These are phyloP conservation scores for Aureobasidium namibiae DNA, from an alignment of 2,329 filamentous ascomycete genomes.

Conservation along the genomic window DNA sequence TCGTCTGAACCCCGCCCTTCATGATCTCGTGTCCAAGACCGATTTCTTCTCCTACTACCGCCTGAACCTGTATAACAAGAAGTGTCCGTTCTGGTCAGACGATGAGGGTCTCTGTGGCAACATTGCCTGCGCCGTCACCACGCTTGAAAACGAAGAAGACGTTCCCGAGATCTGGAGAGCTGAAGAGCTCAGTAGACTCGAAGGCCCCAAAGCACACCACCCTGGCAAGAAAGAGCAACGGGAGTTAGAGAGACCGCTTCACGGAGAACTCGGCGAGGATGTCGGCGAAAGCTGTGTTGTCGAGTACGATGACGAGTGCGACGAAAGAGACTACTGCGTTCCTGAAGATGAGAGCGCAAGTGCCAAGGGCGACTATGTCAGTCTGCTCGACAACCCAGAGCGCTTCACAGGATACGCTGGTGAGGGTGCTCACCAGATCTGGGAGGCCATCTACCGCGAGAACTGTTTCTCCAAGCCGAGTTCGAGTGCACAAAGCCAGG, in stretches of 20 bases:
- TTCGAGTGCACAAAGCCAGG: constrained; percentile 21
- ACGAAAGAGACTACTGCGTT: constrained; percentile 93
- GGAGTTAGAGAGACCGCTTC: constrained; percentile 64
- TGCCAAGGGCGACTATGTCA: constrained; percentile 93
- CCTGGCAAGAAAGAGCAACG: constrained; percentile 67
- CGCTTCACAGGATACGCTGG: constrained; percentile 92
- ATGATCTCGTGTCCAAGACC: constrained; percentile 74
- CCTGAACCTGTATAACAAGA: constrained; percentile 87
- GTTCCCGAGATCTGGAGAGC: constrained; percentile 88
- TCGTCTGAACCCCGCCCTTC: constrained; percentile 65
- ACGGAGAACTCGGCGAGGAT: constrained; percentile 72
- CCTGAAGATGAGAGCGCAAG: constrained; percentile 84
- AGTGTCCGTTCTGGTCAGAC: constrained; percentile 94
- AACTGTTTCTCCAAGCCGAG: constrained; percentile 69
- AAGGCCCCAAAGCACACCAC: constrained; percentile 85
- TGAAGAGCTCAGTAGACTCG: constrained; percentile 82
- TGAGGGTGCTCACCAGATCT: constrained; percentile 76
- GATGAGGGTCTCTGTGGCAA: constrained; percentile 92
- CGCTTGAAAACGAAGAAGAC: constrained; percentile 88
- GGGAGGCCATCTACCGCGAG: constrained; percentile 93
- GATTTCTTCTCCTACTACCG: constrained; percentile 99
- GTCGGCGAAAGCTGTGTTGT: constrained; percentile 95
- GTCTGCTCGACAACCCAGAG: constrained; percentile 85
- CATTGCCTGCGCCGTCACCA: constrained; percentile 91
- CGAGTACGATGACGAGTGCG: constrained; percentile 95